Percentiles rank a stretch among this genome's conserved stretches.
These are phyloP conservation scores for Saxispiralis lemnorum DNA, from an alignment of 495 filamentous ascomycete species.

Conservation along the genomic window DNA sequence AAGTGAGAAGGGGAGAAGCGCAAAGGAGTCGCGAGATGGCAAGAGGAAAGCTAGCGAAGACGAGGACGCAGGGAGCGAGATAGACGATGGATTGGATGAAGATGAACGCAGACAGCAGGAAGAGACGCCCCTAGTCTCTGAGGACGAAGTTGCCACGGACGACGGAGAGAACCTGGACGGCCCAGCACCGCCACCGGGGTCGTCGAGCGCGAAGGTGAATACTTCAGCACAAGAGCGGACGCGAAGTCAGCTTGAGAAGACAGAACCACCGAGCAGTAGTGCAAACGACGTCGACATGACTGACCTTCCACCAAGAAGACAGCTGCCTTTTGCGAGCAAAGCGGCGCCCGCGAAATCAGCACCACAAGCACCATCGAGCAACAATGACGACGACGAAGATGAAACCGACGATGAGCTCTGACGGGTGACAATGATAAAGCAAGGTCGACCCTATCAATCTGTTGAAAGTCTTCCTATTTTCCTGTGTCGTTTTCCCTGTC, in stretches of 20 bases:
- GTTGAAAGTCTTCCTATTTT: too few species aligned
- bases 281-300: not conserved
- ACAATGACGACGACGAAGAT: constrained; percentile 2
- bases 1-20: constrained; percentile 7
- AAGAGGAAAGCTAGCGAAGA: constrained; percentile 20
- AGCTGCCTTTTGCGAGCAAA: constrained; percentile 13
- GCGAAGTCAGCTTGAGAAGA: not conserved
- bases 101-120: constrained; percentile 1
- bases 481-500: too few species aligned
- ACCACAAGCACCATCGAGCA: not conserved
- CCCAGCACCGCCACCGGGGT: not conserved
- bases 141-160: constrained; percentile 16
- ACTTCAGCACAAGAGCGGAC: not conserved
- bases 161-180: constrained; percentile 15
- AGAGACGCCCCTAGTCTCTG: constrained; percentile 9
- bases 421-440: not conserved
- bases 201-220: not conserved
- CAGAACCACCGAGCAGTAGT: not conserved
- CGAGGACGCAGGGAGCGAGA: constrained; percentile 14
- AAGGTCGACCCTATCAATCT: too few species aligned
- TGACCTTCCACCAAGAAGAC: constrained; percentile 7
- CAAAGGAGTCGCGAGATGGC: constrained; percentile 14
- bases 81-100: constrained; percentile 13
- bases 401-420: constrained; percentile 10
- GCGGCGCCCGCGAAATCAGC: not conserved